Base-by-base conservation (phyloP, 2,329 filamentous ascomycete genomes). In the Rhynchosporium secalis region DNA sequence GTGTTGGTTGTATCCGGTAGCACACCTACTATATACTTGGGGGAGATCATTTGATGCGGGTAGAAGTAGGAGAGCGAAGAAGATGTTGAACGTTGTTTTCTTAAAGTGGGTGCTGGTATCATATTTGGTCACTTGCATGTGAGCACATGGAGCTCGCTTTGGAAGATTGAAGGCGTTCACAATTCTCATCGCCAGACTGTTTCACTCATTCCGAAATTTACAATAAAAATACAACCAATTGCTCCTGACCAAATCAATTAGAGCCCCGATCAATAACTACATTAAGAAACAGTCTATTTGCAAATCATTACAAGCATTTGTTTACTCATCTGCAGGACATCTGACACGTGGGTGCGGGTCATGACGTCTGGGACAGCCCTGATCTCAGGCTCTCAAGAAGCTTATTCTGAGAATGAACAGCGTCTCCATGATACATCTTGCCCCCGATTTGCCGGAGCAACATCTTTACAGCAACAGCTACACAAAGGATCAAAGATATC, bases 351-450 rank as follows among this genome's bases (percentile, higher is more conserved):
- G 51, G 15, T 41, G 51, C 28, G 51, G 51, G 51, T 54, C 51
- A 54, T 54, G 51, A 59, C 47, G 45, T 59, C 54, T 46, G 33
- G 33, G 33, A 36, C 33, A 10, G 5, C 9, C 20, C 54, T 31
- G 33, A 38, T 29, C 46, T 33, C 13, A 10, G 45, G 54, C 20
- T 40, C 31, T 6, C 20, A 29, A 40, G 40, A 54, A 41, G 51
- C 51, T 54, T 41, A 54, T 33, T 54, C 57, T 46, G 57, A 43
- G 15, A 8, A 51, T 59, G n/a, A 6, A 45, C 47, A 59, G 57
- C 57, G 26, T 51, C 36, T 52, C 33, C 47, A 40, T 45, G 5
- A 20, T 33, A 48, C 20, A 52, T 51, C 20, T 59, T 38, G 36
- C 52, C 47, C 38, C 26, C 46, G 26, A 43, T 47, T 43, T 38